phyloP scores from a whole-genome alignment of 2,329 filamentous ascomycete species.

The Venturia oleaginea region DNA sequence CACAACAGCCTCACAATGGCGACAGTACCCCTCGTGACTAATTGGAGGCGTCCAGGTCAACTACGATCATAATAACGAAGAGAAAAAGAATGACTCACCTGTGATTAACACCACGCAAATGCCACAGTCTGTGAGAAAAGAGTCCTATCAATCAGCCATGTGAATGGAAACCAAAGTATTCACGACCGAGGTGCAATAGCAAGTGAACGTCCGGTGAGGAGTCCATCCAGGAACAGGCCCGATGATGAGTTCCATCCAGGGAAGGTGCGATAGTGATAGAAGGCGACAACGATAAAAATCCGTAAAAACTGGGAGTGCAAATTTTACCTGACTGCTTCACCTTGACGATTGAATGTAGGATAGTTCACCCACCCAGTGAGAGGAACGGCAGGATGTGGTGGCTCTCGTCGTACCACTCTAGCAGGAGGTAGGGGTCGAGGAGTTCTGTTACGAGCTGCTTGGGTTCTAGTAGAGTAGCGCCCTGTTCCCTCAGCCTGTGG shows the following conservation, averaged over 20 bases:
- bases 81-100: not conserved
- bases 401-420: not conserved
- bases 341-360: not conserved
- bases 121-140: slow-evolving; percentile 1
- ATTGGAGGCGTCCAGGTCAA: not conserved
- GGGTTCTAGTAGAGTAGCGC: not conserved
- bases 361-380: not conserved
- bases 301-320: not conserved
- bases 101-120: not conserved
- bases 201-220: not conserved
- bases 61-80: not conserved
- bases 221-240: not conserved
- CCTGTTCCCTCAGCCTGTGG: not conserved
- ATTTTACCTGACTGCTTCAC: slow-evolving; percentile 4
- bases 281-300: not conserved
- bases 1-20: not conserved
- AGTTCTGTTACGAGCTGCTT: not conserved
- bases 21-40: slow-evolving; percentile 3
- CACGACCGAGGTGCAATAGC: not conserved
- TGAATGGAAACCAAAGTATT: not conserved
- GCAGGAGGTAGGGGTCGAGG: not conserved
- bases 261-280: not conserved
- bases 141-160: not conserved
- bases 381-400: slow-evolving; percentile 3
- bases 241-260: not conserved